Evolutionary conservation across 148 eudicot species (phyloP), one percentile per base, ranked within the genome.

Genomic region (Camellia granthamiana): DNA sequence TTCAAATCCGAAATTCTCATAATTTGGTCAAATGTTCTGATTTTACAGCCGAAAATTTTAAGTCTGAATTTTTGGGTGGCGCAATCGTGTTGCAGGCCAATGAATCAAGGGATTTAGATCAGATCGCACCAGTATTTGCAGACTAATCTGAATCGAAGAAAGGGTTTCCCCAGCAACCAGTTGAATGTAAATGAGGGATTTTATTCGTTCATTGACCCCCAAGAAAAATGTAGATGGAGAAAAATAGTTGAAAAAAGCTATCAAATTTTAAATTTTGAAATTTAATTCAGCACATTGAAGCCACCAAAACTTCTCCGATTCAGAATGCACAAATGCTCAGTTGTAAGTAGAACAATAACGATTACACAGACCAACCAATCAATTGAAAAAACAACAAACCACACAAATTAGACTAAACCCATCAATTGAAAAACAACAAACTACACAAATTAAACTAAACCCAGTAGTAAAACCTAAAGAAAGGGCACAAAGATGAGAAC

Each of bases 401-500:
- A 51, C 63, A 54, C 54, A 12, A 73, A 30, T 9, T 15, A 52
- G 18, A 49, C 64, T 68, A 68, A 9, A 18, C 42, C 12, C 38
- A 85, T 42, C 23, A 18, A 74, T 30, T 21, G 38, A 60, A 59
- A 30, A 55, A 75, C 8, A 30, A 30, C 49, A 21, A 82, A 77
- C 66, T 58, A 51, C 63, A 54, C 54, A 12, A 73, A 30, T 9
- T 15, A 52, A 23, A 49, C 64, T 68, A 68, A 9, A 18, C 42
- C 12, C 38, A 85, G 38, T 43, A 19, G 23, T 43, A 76, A 71
- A 74, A 65, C 23, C 23, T 21, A 77, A 80, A 68, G 69, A 84
- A 68, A 69, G 82, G 56, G 19, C 58, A 51, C 55, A 69, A 65
- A 77, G 89, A 81, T 61, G 51, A 76, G 83, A 79, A 91, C 94